A percentile compares a stretch with the other conserved stretches of the same genome.
These are phyloP conservation scores for Neohortaea acidophila DNA, from an alignment of 495 filamentous ascomycete species.

Conservation along the genomic window DNA sequence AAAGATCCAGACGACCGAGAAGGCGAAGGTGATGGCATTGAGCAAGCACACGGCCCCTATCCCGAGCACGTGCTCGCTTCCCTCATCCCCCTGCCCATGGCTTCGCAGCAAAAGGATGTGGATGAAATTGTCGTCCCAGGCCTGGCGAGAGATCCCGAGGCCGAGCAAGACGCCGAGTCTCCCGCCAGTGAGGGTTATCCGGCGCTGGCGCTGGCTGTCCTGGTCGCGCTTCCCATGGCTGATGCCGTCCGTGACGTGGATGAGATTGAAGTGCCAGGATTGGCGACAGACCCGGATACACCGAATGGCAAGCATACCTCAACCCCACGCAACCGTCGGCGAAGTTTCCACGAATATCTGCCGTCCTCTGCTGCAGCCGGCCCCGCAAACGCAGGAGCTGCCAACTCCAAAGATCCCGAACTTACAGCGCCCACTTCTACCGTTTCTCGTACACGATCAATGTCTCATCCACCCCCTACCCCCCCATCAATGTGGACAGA, in stretches of 20 bases:
- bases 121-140: constrained; percentile 61
- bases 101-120: constrained; percentile 51
- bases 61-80: constrained; percentile 31
- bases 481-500: too few species aligned
- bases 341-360: too few species aligned
- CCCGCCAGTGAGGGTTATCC: constrained; percentile 1
- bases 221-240: constrained; percentile 49
- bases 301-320: too few species aligned
- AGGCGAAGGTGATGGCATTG: not conserved
- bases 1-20: constrained; percentile 27
- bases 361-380: too few species aligned
- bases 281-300: constrained; percentile 42
- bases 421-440: too few species aligned
- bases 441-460: too few species aligned
- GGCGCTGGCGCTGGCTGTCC: constrained; percentile 31
- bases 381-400: too few species aligned
- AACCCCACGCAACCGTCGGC: too few species aligned
- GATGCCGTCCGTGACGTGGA: constrained; percentile 52
- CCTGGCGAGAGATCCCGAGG: constrained; percentile 42
- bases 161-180: too few species aligned
- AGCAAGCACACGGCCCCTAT: too few species aligned
- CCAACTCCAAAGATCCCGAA: too few species aligned
- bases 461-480: too few species aligned
- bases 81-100: constrained; percentile 47
- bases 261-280: constrained; percentile 58